Conservation (phyloP, 2,329 filamentous ascomycete genomes). For the Colletotrichum viniferum region DNA sequence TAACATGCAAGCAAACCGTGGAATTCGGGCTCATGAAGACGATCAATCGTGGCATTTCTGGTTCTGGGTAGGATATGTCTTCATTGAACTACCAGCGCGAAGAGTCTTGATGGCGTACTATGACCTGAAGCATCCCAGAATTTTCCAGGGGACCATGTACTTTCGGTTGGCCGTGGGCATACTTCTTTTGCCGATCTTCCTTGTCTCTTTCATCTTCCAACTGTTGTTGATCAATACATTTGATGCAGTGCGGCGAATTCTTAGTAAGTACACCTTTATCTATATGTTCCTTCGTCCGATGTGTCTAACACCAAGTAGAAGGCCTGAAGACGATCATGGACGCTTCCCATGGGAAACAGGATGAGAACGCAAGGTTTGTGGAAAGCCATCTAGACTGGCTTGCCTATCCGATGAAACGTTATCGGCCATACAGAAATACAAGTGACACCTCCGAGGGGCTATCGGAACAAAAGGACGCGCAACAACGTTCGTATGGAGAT, state of each 20-base stretch:
- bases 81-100: background rate
- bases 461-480: no score
- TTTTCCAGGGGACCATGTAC: no score
- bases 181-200: background rate
- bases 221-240: background rate
- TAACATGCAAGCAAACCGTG: background rate
- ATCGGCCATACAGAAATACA: no score
- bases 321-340: no score
- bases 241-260: background rate
- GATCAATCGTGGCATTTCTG: background rate
- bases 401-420: no score
- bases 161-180: background rate
- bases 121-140: background rate
- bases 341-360: no score
- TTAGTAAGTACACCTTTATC: background rate
- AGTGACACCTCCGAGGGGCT: no score
- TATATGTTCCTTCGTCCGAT: fast-evolving
- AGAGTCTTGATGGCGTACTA: background rate
- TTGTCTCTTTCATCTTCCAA: background rate
- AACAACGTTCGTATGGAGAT: no score
- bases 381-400: background rate
- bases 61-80: background rate
- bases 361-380: background rate
- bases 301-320: background rate
- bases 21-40: background rate